Conservation (phyloP, 2,329 filamentous ascomycete species). For the Fusarium sp. region DNA sequence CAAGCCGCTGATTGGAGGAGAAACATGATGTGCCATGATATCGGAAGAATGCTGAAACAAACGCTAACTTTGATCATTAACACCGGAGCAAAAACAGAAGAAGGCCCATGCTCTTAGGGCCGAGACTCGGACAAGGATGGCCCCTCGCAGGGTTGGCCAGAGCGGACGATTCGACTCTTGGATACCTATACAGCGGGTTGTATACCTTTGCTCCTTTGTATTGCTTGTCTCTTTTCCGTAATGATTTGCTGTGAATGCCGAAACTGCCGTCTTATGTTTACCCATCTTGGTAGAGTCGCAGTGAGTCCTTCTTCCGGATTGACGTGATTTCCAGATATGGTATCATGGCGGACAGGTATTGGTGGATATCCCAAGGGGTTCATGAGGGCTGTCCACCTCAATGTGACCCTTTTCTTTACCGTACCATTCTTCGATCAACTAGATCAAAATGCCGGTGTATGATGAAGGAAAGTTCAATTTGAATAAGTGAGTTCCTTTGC, state of each 20-base stretch:
- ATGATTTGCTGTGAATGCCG: constrained; percentile 6
- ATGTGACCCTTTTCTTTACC: constrained; percentile 12
- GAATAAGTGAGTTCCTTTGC: background rate
- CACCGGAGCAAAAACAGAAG: background rate
- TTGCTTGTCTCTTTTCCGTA: background rate
- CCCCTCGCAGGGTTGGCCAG: background rate
- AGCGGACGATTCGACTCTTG: background rate
- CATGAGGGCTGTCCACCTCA: background rate
- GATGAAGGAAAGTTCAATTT: background rate
- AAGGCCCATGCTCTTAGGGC: constrained; percentile 7
- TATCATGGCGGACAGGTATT: constrained; percentile 25
- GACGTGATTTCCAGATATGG: constrained; percentile 32
- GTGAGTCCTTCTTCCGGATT: constrained; percentile 7
- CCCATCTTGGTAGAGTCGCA: constrained; percentile 3
- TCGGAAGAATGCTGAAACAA: constrained; percentile 44
- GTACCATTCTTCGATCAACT: background rate
- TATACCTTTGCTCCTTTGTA: background rate
- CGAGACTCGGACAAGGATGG: constrained; percentile 5
- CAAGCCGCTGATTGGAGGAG: constrained; percentile 45
- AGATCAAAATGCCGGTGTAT: background rate
- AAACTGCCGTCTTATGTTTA: constrained; percentile 5
- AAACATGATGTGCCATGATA: constrained; percentile 30
- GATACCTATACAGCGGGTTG: background rate
- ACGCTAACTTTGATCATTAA: constrained; percentile 1
- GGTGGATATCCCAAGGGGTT: constrained; percentile 17